phyloP scores from a whole-genome alignment of 2,329 filamentous ascomycete species.

The Cercospora canescens region DNA sequence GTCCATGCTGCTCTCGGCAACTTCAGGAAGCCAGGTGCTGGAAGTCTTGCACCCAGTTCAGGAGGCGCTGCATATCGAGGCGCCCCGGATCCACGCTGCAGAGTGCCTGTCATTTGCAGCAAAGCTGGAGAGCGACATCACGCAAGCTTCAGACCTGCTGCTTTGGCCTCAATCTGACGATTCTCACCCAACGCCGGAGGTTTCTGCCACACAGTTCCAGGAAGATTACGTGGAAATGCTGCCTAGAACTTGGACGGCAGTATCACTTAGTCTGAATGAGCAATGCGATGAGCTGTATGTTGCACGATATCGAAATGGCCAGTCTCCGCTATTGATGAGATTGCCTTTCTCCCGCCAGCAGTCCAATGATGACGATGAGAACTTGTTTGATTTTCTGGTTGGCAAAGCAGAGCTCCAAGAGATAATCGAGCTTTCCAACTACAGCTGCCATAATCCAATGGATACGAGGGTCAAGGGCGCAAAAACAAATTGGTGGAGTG shows the following conservation, averaged over 20 bases:
- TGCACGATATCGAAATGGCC: slow-evolving; percentile 75
- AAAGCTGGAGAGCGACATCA: slow-evolving; percentile 49
- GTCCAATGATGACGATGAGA: slow-evolving; percentile 75
- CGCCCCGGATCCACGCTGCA: slow-evolving; percentile 69
- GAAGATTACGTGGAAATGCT: slow-evolving; percentile 82
- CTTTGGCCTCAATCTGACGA: slow-evolving; percentile 42
- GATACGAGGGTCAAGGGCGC: slow-evolving; percentile 73
- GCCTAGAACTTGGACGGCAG: slow-evolving; percentile 76
- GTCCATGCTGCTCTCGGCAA: slow-evolving; percentile 65
- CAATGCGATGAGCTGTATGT: slow-evolving; percentile 82
- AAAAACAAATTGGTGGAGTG: slow-evolving; percentile 85
- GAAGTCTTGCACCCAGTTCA: slow-evolving; percentile 51
- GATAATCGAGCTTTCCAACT: slow-evolving; percentile 79
- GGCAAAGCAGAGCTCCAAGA: slow-evolving; percentile 78
- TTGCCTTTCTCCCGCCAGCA: slow-evolving; percentile 82
- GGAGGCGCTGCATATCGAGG: slow-evolving; percentile 54
- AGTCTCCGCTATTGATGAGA: slow-evolving; percentile 80
- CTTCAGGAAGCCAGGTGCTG: slow-evolving; percentile 47
- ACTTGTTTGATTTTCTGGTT: slow-evolving; percentile 80
- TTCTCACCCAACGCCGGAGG: neutral
- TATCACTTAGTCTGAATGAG: slow-evolving; percentile 83
- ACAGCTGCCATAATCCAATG: slow-evolving; percentile 73
- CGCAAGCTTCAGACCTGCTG: slow-evolving; percentile 38
- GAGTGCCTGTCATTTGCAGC: slow-evolving; percentile 62
- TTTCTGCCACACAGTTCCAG: slow-evolving; percentile 60